Percentiles rank a stretch among this genome's conserved stretches.
These are phyloP conservation scores for Rhazya stricta DNA, from an alignment of 257 asterid species.

Conservation along the genomic window DNA sequence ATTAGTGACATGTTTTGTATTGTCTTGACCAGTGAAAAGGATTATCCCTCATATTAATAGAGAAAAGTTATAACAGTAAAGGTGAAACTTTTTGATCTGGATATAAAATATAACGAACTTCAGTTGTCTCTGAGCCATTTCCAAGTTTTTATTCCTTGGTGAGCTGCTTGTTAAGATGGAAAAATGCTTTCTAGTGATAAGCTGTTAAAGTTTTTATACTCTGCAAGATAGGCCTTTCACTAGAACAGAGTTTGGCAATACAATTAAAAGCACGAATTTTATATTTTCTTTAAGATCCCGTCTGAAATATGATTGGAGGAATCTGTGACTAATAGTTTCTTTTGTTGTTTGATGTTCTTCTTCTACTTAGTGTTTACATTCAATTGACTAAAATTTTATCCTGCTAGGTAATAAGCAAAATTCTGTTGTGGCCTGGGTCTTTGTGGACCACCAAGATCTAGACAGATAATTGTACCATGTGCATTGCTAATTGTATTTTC, in stretches of 20 bases:
- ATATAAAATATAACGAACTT: neutral
- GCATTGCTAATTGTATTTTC: too few relatives aligned
- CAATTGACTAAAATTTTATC: neutral
- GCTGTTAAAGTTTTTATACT: neutral
- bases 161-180: neutral
- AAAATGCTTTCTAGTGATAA: neutral
- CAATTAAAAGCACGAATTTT: neutral
- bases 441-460: too few relatives aligned
- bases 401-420: too few relatives aligned
- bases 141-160: neutral
- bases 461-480: too few relatives aligned
- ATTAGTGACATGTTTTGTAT: neutral
- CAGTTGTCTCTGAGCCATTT: neutral
- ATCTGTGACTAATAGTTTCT: neutral
- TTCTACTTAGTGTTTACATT: neutral
- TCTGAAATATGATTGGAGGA: neutral
- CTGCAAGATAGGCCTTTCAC: neutral
- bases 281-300: neutral
- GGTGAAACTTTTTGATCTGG: neutral
- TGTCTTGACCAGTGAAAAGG: neutral
- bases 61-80: neutral
- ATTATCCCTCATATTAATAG: conserved; percentile 1
- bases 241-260: neutral
- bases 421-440: too few relatives aligned
- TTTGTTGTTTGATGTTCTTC: neutral